A percentile compares a stretch with the other conserved stretches of the same genome.
Conservation (phyloP, 176 grass and related monocot species). For the Elymus sibiricus region DNA sequence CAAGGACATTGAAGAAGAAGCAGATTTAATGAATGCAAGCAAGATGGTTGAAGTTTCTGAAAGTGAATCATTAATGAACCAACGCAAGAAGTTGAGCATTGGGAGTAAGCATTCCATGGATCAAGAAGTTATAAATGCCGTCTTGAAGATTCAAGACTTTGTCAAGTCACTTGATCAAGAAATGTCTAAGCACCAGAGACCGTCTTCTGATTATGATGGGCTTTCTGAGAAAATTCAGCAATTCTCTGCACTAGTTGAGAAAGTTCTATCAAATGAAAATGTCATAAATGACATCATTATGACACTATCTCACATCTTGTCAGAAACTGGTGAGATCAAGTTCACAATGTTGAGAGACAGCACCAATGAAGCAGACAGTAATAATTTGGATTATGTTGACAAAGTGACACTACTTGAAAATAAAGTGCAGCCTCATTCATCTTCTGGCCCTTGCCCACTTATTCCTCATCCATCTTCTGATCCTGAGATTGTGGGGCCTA, state of each 20-base stretch:
- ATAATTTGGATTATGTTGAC: slow-evolving; percentile 87
- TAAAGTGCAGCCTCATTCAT: slow-evolving; percentile 54
- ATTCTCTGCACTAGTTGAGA: slow-evolving; percentile 60
- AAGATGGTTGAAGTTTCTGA: slow-evolving; percentile 32
- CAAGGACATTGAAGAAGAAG: slow-evolving; percentile 81
- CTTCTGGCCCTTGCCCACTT: slow-evolving; percentile 26
- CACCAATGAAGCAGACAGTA: slow-evolving; percentile 72
- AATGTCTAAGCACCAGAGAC: slow-evolving; percentile 51
- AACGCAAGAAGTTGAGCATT: slow-evolving; percentile 31
- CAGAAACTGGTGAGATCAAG: slow-evolving; percentile 69
- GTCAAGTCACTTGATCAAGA: slow-evolving; percentile 74
- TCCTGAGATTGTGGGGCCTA: slow-evolving; percentile 55
- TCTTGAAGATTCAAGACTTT: slow-evolving; percentile 87
- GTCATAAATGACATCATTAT: slow-evolving; percentile 56
- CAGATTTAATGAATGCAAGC: slow-evolving; percentile 37
- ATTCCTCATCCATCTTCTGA: slow-evolving; percentile 56
- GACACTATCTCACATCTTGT: slow-evolving; percentile 56
- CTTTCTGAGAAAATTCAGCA: slow-evolving; percentile 69
- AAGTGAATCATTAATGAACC: slow-evolving; percentile 29
- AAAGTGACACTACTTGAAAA: slow-evolving; percentile 99
- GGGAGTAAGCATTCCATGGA: slow-evolving; percentile 36
- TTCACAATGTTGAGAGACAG: slow-evolving; percentile 43
- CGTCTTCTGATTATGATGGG: slow-evolving; percentile 44
- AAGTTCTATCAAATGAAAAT: slow-evolving; percentile 56
- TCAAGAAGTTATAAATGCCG: slow-evolving; percentile 62